Evolutionary conservation across 768 basidiomycete genomes (phyloP), one percentile per base, ranked within the genome.

Genomic region (Pisolithus sp.): DNA sequence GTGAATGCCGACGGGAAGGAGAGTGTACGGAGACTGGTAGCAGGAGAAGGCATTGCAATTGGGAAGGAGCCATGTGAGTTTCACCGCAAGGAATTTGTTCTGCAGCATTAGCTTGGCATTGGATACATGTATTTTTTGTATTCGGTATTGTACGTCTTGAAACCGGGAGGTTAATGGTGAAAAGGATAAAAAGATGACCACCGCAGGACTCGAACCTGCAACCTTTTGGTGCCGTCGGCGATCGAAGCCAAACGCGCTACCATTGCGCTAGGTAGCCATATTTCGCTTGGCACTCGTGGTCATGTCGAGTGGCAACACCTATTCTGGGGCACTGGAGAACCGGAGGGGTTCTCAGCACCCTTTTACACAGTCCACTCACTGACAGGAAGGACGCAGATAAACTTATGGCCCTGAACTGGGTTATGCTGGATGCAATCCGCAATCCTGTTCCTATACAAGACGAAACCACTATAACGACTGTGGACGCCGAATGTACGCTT

Each of bases 201-300:
- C 85, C 83, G 85, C 87, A 88, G 87, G 87, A 86, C 85, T 89
- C 86, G 87, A 89, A 89, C 88, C 87, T 89, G 86, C 87, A 89
- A 84, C 87, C 88, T 89, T 85, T 87, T 88, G 87, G 86, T 89
- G 56, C 73, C 81, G 70, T 73, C 70, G 74, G 81, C 82, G 61
- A 78, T 86, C 85, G 86, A 89, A 89, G 86, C 86, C 86, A 88
- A 86, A 89, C 85, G 86, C 86, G 86, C 86, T 89, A 87, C 86
- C 86, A 88, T 89, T 88, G 86, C 84, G 86, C 86, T 73, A 89
- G 83, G 84, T 80, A 83, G 79, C 81, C 83, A 73, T 46, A 6
- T 10, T 43, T 0, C 0, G 1, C 43, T 45, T 28, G 43, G 43
- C 26, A 26, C 23, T 5, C 5, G 43, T 4, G 3, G 23, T 30